phyloP scores from a whole-genome alignment of 2,329 filamentous ascomycete species.

The Colletotrichum magnum region DNA sequence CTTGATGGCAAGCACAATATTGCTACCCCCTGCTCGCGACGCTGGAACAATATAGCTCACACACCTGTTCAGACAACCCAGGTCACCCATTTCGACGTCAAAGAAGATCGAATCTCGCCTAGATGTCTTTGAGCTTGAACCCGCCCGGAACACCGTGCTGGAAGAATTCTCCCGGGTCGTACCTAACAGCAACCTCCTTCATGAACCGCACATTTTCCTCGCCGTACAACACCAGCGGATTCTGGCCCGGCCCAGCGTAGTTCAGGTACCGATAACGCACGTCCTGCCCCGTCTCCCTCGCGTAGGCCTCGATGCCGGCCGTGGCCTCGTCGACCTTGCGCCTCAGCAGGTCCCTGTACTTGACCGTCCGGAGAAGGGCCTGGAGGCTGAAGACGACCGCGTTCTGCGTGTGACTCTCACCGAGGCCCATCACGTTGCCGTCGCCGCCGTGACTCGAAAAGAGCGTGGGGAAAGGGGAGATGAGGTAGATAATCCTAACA shows the following conservation, averaged over 20 bases:
- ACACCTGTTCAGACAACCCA: too few relatives aligned
- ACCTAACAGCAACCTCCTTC: slow-evolving; percentile 47
- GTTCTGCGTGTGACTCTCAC: neutral
- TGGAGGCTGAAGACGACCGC: slow-evolving; percentile 14
- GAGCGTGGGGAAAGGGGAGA: slow-evolving; percentile 27
- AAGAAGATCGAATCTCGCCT: too few relatives aligned
- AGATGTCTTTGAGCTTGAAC: slow-evolving; percentile 26
- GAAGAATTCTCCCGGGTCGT: slow-evolving; percentile 51
- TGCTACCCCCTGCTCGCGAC: too few relatives aligned
- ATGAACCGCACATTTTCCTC: slow-evolving; percentile 48
- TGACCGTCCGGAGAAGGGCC: neutral
- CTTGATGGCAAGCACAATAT: too few relatives aligned
- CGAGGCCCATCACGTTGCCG: slow-evolving; percentile 11
- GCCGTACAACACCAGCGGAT: slow-evolving; percentile 50
- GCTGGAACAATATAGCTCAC: too few relatives aligned
- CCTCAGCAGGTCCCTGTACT: neutral
- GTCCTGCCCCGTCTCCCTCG: slow-evolving; percentile 3
- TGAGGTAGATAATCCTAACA: slow-evolving; percentile 24
- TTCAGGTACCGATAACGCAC: slow-evolving; percentile 53
- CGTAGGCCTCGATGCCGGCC: slow-evolving; percentile 15
- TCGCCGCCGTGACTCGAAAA: slow-evolving; percentile 7
- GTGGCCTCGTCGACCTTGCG: neutral
- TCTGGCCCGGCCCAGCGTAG: slow-evolving; percentile 50
- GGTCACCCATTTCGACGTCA: neutral
- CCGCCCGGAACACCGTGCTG: slow-evolving; percentile 51